Percentiles rank a stretch among this genome's conserved stretches.
Evolutionary conservation across 176 grass and related monocot genomes (phyloP).

Genomic region (Puya raimondii): DNA sequence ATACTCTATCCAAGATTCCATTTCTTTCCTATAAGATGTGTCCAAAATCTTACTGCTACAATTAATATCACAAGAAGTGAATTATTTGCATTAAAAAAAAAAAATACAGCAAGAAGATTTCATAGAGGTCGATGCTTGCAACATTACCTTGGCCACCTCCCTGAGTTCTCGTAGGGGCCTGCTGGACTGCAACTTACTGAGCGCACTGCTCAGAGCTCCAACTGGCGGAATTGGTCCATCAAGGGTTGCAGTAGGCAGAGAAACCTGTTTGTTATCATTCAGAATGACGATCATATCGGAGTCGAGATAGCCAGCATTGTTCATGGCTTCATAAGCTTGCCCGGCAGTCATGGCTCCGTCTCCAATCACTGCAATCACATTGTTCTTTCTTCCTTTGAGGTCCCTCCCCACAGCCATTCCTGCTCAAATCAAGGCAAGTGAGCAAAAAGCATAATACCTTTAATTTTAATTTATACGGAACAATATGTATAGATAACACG

Average conservation of each 20-base stretch:
- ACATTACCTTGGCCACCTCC: conserved; percentile 87
- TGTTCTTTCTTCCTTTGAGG: conserved; percentile 81
- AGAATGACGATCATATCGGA: conserved; percentile 98
- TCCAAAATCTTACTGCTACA: no score
- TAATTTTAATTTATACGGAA: neutral
- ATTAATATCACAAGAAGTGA: neutral
- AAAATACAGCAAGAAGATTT: neutral
- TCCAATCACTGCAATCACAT: conserved; percentile 88
- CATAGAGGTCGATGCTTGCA: neutral
- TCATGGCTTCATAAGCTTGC: conserved; percentile 98
- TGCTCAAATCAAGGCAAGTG: neutral
- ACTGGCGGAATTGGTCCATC: conserved; percentile 88
- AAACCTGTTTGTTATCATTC: conserved; percentile 99
- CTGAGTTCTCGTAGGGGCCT: conserved; percentile 86
- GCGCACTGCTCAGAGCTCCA: conserved; percentile 83
- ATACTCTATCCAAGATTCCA: no score
- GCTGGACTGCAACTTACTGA: conserved; percentile 85
- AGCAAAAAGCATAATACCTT: neutral
- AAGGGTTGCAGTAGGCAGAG: conserved; percentile 83
- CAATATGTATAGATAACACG: neutral
- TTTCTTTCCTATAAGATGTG: no score
- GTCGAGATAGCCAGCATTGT: conserved; percentile 95
- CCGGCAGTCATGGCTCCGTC: conserved; percentile 97
- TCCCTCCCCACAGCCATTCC: conserved; percentile 93
- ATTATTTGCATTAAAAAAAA: neutral